A percentile compares a stretch with the other conserved stretches of the same genome.
phyloP scores from a whole-genome alignment of 2,329 filamentous ascomycete genomes.

The Aspergillus niger region DNA sequence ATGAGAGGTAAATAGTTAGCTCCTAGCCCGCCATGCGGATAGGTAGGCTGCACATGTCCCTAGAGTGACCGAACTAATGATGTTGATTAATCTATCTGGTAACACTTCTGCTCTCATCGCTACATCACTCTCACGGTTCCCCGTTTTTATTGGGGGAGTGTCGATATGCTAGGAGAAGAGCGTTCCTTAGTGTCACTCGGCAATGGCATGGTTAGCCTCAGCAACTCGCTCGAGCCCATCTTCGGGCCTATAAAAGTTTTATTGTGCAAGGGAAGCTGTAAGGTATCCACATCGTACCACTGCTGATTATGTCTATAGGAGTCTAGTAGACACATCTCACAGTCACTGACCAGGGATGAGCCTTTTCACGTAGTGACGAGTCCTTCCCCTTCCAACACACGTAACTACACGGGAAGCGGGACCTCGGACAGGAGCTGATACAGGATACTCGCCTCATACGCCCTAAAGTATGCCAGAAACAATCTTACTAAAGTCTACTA shows the following conservation, averaged over 20 bases:
- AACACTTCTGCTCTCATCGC: not conserved
- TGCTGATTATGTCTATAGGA: not conserved
- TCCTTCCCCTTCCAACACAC: not conserved
- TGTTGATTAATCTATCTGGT: constrained; percentile 1
- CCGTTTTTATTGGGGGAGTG: constrained; percentile 8
- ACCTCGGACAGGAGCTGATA: not conserved
- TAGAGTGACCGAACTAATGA: not conserved
- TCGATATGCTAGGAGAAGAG: constrained; percentile 5
- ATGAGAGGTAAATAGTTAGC: not conserved
- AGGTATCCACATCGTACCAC: constrained; percentile 10
- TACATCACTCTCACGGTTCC: not conserved
- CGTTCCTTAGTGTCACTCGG: constrained; percentile 10
- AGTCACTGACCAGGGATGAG: not conserved
- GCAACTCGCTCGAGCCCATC: constrained; percentile 6
- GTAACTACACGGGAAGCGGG: constrained; percentile 1
- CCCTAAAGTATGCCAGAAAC: not conserved
- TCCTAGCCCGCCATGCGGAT: not conserved
- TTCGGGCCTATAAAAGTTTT: constrained; percentile 7
- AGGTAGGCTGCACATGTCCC: not conserved
- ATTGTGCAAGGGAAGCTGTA: constrained; percentile 12
- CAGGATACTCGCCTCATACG: not conserved
- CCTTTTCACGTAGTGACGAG: not conserved
- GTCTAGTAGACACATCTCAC: constrained; percentile 4
- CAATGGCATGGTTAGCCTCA: constrained; percentile 6
- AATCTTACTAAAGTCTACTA: not conserved